These are phyloP conservation scores for Pyropia haitanensis DNA, from an alignment of 23 red algal species.

Conservation along the genomic window DNA sequence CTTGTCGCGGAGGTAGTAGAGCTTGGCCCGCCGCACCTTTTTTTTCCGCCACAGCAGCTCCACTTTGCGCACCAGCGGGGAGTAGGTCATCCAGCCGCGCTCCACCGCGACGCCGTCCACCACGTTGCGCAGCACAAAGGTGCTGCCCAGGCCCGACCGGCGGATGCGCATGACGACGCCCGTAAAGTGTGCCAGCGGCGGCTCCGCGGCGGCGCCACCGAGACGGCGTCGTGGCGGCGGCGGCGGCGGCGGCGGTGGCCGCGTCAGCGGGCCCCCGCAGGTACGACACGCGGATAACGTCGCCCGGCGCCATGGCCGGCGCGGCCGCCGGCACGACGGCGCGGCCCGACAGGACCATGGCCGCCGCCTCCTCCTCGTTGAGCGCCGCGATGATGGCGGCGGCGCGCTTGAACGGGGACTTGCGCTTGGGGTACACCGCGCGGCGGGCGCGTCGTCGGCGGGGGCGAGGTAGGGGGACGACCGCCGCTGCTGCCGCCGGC, in stretches of 20 bases:
- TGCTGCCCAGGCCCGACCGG: constrained; percentile 16
- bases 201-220: background rate
- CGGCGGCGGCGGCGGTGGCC: too few species aligned
- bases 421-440: constrained; percentile 30
- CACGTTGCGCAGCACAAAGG: constrained; percentile 58
- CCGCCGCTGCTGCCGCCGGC: too few species aligned
- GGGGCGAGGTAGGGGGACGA: too few species aligned
- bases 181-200: constrained; percentile 15
- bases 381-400: constrained; percentile 33
- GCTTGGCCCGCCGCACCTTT: constrained; percentile 18
- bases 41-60: constrained; percentile 19
- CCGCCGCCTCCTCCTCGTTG: constrained; percentile 20
- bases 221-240: too few species aligned
- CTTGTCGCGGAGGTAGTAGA: constrained; percentile 51
- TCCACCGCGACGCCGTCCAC: constrained; percentile 71
- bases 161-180: constrained; percentile 36
- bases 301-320: constrained; percentile 6
- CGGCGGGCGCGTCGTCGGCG: too few species aligned
- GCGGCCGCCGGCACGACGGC: constrained; percentile 9
- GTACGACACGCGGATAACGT: constrained; percentile 29
- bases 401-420: constrained; percentile 18
- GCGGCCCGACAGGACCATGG: constrained; percentile 8
- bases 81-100: constrained; percentile 27
- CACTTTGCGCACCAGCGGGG: constrained; percentile 31
- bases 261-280: background rate